Conservation (phyloP, 2,329 filamentous ascomycete species). For the Sporothrix variecibatus region DNA sequence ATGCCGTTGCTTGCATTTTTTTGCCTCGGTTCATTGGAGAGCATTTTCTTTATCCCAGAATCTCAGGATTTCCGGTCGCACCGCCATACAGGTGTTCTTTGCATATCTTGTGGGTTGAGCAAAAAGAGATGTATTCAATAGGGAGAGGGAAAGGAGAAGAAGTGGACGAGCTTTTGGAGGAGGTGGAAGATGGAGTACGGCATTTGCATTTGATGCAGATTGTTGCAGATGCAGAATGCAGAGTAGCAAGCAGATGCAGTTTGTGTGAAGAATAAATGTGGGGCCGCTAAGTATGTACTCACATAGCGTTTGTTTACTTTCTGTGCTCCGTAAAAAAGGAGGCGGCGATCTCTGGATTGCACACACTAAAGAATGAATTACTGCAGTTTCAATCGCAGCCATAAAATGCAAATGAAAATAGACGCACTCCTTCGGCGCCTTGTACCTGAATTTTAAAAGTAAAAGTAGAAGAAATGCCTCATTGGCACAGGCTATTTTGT, state of each 20-base stretch:
- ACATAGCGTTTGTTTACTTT: constrained; percentile 12
- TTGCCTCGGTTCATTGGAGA: neutral
- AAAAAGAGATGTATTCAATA: neutral
- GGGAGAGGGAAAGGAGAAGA: neutral
- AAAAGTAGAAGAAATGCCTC: too few species aligned
- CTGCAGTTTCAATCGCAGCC: neutral
- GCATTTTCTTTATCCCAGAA: neutral
- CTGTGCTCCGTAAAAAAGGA: neutral
- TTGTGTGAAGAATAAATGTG: neutral
- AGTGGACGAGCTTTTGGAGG: neutral
- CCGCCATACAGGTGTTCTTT: neutral
- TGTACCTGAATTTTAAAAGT: neutral
- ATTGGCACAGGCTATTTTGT: neutral
- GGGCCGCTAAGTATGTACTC: neutral
- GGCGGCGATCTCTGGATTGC: neutral
- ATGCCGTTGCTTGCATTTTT: neutral
- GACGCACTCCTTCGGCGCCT: neutral
- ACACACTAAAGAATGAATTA: neutral
- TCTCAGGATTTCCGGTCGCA: neutral
- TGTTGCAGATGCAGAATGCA: neutral
- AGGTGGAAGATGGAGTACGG: neutral
- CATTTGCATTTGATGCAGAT: neutral
- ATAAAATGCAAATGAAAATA: neutral
- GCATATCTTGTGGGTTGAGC: neutral
- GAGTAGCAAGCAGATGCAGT: neutral